phyloP scores from a whole-genome alignment of 2,329 filamentous ascomycete species.

The Cercospora sp. region DNA sequence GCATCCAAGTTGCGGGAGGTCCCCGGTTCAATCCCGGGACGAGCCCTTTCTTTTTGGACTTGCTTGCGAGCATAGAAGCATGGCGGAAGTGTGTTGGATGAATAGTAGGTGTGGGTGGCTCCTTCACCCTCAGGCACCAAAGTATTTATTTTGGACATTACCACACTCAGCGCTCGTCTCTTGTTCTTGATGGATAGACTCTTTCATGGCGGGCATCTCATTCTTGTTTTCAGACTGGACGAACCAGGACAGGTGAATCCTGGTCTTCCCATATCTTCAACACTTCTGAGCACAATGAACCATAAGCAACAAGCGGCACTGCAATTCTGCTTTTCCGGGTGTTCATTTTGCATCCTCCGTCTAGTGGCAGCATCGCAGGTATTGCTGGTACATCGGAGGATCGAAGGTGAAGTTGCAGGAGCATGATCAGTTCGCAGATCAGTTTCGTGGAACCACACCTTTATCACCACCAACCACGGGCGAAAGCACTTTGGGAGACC shows the following conservation, averaged over 20 bases:
- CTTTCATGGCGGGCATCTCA: no score
- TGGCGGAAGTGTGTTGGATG: not conserved
- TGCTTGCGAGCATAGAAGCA: not conserved
- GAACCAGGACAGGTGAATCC: no score
- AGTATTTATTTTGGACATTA: not conserved
- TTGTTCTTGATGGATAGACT: not conserved
- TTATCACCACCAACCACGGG: not conserved
- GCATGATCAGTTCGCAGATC: not conserved
- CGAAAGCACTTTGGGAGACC: not conserved
- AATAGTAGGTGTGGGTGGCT: no score
- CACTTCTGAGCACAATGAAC: not conserved
- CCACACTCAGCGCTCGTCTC: not conserved
- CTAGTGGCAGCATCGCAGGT: not conserved
- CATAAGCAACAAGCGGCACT: not conserved
- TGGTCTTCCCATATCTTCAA: not conserved
- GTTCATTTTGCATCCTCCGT: not conserved
- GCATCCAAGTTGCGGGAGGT: constrained; percentile 9
- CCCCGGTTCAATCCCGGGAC: constrained; percentile 16
- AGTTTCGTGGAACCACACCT: not conserved
- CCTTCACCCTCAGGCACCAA: no score
- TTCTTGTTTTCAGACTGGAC: no score
- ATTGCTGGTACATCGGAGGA: not conserved
- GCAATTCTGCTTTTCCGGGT: not conserved
- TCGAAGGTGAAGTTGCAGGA: not conserved
- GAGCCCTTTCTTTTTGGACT: not conserved